Evolutionary conservation across 805 yeast species (phyloP), one percentile per base, ranked within the genome.

Genomic region (Geotrichum ghanense): DNA sequence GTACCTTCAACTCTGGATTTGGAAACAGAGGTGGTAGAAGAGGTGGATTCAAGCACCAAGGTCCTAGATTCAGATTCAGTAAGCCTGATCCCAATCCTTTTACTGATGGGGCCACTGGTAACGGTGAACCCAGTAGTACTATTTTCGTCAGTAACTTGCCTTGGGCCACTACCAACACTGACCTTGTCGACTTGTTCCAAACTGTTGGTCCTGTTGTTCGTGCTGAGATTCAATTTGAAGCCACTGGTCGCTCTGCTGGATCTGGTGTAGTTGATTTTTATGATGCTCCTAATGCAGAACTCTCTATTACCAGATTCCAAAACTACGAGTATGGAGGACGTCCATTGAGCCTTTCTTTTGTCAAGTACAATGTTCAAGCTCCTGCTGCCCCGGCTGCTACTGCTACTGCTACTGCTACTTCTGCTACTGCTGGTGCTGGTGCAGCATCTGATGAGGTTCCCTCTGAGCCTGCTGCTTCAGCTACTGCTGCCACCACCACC

Each of bases 241-340:
- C 70, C 2, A 65, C 66, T 27, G 90, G 90, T 35, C 74, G 79
- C 58, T 78, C 95, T 16, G 71, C 81, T 1, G 97, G 97, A 25
- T 68, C 72, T 52, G 97, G 95, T n/a, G 88, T 87, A 44, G 88
- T 90, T 40, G 75, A 80, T 61, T 85, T 84, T 59, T 81, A 74
- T 50, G 69, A 72, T 46, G 72, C 70, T 25, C 84, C 75, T 26
- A 71, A 75, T 50, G 95, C 97, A 1, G 83, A 78, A 44, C 67
- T 71, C 42, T 89, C 95, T 44, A 78, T 90, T 54, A 69, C 70
- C 42, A 83, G 81, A 65, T 73, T 92, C 58, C 73, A 85, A 59
- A 79, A 78, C 45, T 90, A 89, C 67, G 78, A 74, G 50, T 90
- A 89, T 59, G 97, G 97, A 56, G 85, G 81, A 40, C 79, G 95